Percentiles rank a stretch among this genome's conserved stretches.
Evolutionary conservation across 2,329 filamentous ascomycete genomes (phyloP).

Genomic region (Tolypocladium cylindrosporum): DNA sequence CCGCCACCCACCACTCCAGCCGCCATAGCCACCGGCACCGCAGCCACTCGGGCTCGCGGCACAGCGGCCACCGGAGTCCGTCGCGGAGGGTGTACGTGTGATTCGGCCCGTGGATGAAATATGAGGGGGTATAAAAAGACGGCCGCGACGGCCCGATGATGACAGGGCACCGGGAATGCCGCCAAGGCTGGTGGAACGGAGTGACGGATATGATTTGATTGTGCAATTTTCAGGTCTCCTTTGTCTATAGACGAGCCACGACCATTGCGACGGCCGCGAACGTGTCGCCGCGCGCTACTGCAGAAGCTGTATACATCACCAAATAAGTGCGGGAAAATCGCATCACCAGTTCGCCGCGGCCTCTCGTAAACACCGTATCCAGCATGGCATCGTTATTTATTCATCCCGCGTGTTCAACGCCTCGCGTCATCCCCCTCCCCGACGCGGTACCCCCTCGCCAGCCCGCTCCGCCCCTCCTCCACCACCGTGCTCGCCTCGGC

Average conservation of each 20-base stretch:
- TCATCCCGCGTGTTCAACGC: background rate
- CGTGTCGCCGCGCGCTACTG: background rate
- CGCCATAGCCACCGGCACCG: constrained; percentile 32
- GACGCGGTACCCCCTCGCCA: constrained; percentile 81
- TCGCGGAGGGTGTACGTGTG: constrained; percentile 33
- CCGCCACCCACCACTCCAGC: constrained; percentile 25
- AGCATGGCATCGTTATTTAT: background rate
- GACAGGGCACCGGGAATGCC: background rate
- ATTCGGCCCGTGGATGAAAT: background rate
- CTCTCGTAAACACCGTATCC: background rate
- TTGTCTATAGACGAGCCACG: background rate
- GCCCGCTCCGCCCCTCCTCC: constrained; percentile 77
- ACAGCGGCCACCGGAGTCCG: constrained; percentile 30
- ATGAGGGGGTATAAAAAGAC: background rate
- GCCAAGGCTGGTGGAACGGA: background rate
- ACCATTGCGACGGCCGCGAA: background rate
- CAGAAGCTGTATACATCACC: background rate
- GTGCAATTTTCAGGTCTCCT: background rate
- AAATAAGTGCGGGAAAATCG: background rate
- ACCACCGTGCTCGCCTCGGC: constrained; percentile 54
- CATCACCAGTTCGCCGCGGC: background rate
- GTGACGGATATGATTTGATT: background rate
- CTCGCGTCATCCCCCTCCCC: constrained; percentile 38
- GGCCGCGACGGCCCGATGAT: background rate
- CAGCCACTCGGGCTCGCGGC: constrained; percentile 25